Evolutionary conservation across 176 grass and related monocot genomes (phyloP).

Genomic region (Oryza glumipatula): DNA sequence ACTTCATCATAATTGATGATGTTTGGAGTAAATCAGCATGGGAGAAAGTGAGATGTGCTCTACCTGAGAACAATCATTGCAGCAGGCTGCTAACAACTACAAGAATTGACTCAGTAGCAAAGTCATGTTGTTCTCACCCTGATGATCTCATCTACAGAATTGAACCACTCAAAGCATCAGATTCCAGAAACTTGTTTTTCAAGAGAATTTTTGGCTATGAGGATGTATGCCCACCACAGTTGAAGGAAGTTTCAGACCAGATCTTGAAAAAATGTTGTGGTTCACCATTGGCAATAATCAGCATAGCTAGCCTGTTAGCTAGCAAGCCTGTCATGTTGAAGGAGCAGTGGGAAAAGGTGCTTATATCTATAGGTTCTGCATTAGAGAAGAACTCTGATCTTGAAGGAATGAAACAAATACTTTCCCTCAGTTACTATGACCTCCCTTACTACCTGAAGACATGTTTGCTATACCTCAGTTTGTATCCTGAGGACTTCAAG

Average conservation of each 20-base stretch:
- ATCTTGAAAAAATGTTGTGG: not conserved
- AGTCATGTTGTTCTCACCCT: not conserved
- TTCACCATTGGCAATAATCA: constrained; percentile 22
- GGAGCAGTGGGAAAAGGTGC: not conserved
- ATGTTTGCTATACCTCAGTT: constrained; percentile 13
- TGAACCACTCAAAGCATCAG: not conserved
- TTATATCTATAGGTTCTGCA: not conserved
- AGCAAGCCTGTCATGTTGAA: constrained; percentile 15
- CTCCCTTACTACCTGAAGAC: not conserved
- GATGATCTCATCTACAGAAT: not conserved
- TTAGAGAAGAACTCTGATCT: not conserved
- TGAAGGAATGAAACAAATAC: not conserved
- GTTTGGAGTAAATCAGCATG: not conserved
- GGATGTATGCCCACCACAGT: not conserved
- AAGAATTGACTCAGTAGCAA: not conserved
- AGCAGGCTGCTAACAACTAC: too few species aligned
- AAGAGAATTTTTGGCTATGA: not conserved
- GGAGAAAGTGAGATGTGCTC: not conserved
- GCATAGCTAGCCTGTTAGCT: constrained; percentile 35
- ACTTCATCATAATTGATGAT: not conserved
- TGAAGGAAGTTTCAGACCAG: not conserved
- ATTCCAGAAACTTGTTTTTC: not conserved
- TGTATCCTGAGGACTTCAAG: constrained; percentile 42
- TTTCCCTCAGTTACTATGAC: not conserved
- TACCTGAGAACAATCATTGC: not conserved